A percentile compares a stretch with the other conserved stretches of the same genome.
phyloP scores from a whole-genome alignment of 495 filamentous ascomycete genomes.

The Neurospora sp. region DNA sequence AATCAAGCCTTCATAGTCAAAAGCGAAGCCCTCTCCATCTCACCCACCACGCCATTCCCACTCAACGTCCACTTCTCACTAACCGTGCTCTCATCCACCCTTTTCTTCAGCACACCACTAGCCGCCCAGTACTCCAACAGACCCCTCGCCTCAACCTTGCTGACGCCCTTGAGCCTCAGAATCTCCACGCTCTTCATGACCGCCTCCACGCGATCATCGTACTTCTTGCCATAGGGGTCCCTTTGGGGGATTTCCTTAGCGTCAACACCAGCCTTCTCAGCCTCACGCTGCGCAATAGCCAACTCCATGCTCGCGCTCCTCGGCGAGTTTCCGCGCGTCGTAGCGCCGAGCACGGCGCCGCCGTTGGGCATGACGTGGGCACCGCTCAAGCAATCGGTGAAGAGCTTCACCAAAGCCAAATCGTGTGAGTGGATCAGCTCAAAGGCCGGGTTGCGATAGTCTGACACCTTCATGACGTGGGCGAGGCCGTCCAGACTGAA shows the following conservation, averaged over 20 bases:
- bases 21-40: constrained; percentile 59
- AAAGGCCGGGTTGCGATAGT: constrained; percentile 58
- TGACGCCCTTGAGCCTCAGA: constrained; percentile 51
- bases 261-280: constrained; percentile 17
- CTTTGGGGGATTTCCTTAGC: constrained; percentile 29
- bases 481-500: constrained; percentile 68
- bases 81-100: constrained; percentile 62
- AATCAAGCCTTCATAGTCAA: constrained; percentile 40
- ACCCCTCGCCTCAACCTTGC: constrained; percentile 61
- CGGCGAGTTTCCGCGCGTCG: constrained; percentile 55
- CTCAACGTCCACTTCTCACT: constrained; percentile 77
- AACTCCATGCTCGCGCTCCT: constrained; percentile 52
- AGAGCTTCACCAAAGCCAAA: constrained; percentile 64
- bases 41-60: constrained; percentile 72
- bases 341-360: constrained; percentile 67
- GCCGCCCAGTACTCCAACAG: constrained; percentile 90
- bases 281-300: constrained; percentile 46
- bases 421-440: constrained; percentile 81
- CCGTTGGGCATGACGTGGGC: constrained; percentile 55
- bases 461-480: constrained; percentile 65
- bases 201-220: constrained; percentile 59
- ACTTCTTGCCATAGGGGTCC: constrained; percentile 51
- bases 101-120: constrained; percentile 66
- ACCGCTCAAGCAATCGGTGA: constrained; percentile 60
- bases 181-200: constrained; percentile 43